Percentiles rank a stretch among this genome's conserved stretches.
phyloP scores from a whole-genome alignment of 371 early-diverging fungal genomes.

The Rhizomucor miehei region DNA sequence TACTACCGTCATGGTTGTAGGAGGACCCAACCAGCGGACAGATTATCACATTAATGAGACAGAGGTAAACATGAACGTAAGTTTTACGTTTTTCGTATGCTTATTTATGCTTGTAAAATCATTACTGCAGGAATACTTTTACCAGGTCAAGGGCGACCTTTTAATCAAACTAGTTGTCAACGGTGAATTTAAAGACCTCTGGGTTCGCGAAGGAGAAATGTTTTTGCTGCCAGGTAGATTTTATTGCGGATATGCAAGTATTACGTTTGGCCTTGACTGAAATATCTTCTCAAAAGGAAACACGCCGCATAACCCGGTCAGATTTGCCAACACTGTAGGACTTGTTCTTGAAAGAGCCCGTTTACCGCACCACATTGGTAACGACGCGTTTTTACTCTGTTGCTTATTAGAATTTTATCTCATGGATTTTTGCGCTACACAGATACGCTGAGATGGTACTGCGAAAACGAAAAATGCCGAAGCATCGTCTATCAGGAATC shows the following conservation, averaged over 20 bases:
- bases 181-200: constrained; percentile 76
- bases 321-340: constrained; percentile 91
- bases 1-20: constrained; percentile 87
- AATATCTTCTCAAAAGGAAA: constrained; percentile 51
- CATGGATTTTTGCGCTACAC: constrained; percentile 1
- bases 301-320: constrained; percentile 92
- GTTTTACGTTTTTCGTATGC: too few species aligned
- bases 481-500: constrained; percentile 83
- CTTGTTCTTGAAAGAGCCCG: constrained; percentile 90
- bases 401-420: not conserved
- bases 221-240: constrained; percentile 91
- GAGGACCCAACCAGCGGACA: constrained; percentile 82
- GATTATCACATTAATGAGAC: constrained; percentile 97
- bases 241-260: constrained; percentile 3
- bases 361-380: constrained; percentile 72
- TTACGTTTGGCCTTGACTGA: not conserved
- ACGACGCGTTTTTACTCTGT: constrained; percentile 9
- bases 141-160: constrained; percentile 91
- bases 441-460: constrained; percentile 94
- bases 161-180: constrained; percentile 82
- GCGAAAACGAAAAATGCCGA: constrained; percentile 67
- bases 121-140: constrained; percentile 97
- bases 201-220: constrained; percentile 92
- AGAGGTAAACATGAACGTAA: constrained; percentile 70
- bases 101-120: too few species aligned